phyloP scores from a whole-genome alignment of 805 yeast species.

The Suhomyces sp. region DNA sequence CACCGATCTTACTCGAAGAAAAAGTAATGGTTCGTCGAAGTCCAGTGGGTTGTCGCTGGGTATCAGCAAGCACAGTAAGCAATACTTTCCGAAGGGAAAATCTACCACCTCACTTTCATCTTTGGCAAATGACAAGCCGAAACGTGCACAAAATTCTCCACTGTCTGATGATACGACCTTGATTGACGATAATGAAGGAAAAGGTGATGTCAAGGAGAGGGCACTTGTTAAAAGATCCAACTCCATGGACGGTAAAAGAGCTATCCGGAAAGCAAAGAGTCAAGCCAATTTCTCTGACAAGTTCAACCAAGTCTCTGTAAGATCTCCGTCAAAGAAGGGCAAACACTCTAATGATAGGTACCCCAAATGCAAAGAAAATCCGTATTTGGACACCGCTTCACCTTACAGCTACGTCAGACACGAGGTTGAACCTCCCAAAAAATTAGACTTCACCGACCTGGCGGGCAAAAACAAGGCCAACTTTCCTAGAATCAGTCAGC shows the following conservation, averaged over 20 bases:
- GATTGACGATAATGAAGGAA: conserved; percentile 11
- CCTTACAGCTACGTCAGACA: neutral
- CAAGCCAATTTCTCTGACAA: conserved; percentile 28
- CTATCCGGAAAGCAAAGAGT: conserved; percentile 32
- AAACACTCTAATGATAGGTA: conserved; percentile 20
- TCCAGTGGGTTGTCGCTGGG: conserved; percentile 5
- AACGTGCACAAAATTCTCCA: neutral
- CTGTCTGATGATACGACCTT: conserved; percentile 11
- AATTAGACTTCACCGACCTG: neutral
- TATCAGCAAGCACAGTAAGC: conserved; percentile 10
- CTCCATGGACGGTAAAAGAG: conserved; percentile 5
- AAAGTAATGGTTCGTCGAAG: neutral
- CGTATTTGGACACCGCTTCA: conserved; percentile 19
- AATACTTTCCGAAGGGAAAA: conserved; percentile 14
- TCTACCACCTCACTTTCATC: conserved; percentile 20
- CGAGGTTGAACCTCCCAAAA: neutral
- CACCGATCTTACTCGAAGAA: conserved; percentile 3
- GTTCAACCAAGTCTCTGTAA: neutral
- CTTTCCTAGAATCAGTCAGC: conserved; percentile 30
- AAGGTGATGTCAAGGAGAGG: neutral
- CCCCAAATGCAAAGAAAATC: conserved; percentile 21
- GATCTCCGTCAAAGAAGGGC: neutral
- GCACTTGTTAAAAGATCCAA: neutral
- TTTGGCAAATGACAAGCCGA: conserved; percentile 2
- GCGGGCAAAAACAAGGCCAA: conserved; percentile 23